Evolutionary conservation across 1,139 yeast species (phyloP), one percentile per base, ranked within the genome.

Genomic region (Geotrichum phurueaensis): DNA sequence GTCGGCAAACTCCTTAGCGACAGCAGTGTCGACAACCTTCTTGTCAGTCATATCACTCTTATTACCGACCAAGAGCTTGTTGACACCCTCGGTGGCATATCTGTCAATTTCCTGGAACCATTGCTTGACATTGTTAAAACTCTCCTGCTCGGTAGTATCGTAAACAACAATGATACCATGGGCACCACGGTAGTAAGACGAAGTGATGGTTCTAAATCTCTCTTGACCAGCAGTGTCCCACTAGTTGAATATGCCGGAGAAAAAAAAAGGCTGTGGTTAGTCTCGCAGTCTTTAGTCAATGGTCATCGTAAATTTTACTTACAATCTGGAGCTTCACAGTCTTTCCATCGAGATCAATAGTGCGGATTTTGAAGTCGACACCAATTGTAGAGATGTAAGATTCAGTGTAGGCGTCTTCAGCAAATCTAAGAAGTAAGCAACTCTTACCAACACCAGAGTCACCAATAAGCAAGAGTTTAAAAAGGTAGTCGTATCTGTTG

Each of bases 161-260:
- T 94, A 94, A 60, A 94, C 99, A 69, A 94, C 94, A 71, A 94
- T 94, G 75, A 94, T 94, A 65, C 99, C 99, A 72, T 92, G 98
- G 27, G 99, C 97, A 60, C 99, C 99, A 74, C 99, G 87, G 80
- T 94, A 94, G 79, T 95, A 94, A 13, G 98, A 90, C 15, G 97
- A 89, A 12, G 99, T 95, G 78, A 94, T 94, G 62, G 99, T 94
- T 78, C 98, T 85, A 79, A 94, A 94, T 70, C 99, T 82, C 76
- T 94, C 99, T 79, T 94, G 99, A 51, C 99, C 99, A 9, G 99
- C 99, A 59, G 99, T 94, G 74, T 94, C 99, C 99, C 99, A 94
- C 74, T 71, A 58, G 25, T 56, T 29, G 15, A 10, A 12, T n/a
- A 9, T 33, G 39, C 39, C 5, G 49, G 20, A n/a, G n/a, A 51